Conservation (phyloP, 202 grass and related monocot species). For the Saccharum hybrid region DNA sequence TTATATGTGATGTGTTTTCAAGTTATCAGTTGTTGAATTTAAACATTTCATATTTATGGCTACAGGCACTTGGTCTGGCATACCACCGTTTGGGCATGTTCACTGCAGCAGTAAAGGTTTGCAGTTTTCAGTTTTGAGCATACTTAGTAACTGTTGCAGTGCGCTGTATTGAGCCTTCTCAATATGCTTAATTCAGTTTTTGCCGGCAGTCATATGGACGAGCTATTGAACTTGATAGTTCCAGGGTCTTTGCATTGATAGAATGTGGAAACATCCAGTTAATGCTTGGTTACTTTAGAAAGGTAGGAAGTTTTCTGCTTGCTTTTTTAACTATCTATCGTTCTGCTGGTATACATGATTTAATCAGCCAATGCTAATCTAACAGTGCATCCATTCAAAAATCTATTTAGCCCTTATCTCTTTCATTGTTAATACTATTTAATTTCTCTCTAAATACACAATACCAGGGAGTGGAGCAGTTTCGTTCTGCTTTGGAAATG, state of each 20-base stretch:
- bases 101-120: constrained; percentile 89
- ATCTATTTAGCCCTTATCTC: constrained; percentile 24
- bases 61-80: constrained; percentile 89
- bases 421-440: constrained; percentile 28
- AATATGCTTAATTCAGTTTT: constrained; percentile 58
- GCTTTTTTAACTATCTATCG: not conserved
- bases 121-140: constrained; percentile 47
- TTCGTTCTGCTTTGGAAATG: constrained; percentile 72
- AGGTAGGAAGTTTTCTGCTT: constrained; percentile 60
- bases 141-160: constrained; percentile 31
- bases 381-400: constrained; percentile 1
- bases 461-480: constrained; percentile 84
- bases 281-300: constrained; percentile 93
- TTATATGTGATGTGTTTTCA: constrained; percentile 14
- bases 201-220: constrained; percentile 81
- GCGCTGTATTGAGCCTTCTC: constrained; percentile 43
- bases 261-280: constrained; percentile 90
- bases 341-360: constrained; percentile 31
- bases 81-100: constrained; percentile 98
- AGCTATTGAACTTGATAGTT: constrained; percentile 83
- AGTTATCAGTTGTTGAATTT: constrained; percentile 29
- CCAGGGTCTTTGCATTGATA: constrained; percentile 82
- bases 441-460: constrained; percentile 32
- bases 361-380: constrained; percentile 27
- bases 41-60: constrained; percentile 47